A percentile compares a stretch with the other conserved stretches of the same genome.
These are phyloP conservation scores for Yamadazyma mexicana DNA, from an alignment of 1,139 yeast genomes.

Conservation along the genomic window DNA sequence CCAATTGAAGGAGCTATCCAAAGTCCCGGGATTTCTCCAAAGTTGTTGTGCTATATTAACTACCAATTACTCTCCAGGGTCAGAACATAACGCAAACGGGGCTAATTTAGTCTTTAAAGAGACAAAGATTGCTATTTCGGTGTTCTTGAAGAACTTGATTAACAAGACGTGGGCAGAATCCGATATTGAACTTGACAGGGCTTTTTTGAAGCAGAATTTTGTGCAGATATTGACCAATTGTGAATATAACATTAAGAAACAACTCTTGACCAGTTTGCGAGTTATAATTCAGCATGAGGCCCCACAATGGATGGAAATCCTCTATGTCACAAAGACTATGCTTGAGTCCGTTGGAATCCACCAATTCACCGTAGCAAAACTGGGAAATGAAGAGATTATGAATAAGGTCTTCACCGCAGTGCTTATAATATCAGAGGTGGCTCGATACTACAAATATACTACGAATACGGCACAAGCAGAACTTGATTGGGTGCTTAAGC, in stretches of 20 bases:
- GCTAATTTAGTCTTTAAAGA: conserved; percentile 10
- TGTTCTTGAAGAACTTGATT: conserved; percentile 80
- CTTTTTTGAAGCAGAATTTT: conserved; percentile 55
- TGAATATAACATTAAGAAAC: conserved; percentile 54
- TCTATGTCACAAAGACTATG: conserved; percentile 59
- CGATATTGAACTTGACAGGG: conserved; percentile 43
- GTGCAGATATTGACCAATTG: conserved; percentile 42
- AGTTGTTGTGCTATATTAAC: conserved; percentile 70
- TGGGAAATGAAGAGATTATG: conserved; percentile 42
- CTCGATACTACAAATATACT: conserved; percentile 77
- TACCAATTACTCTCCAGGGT: conserved; percentile 15
- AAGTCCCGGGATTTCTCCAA: conserved; percentile 71
- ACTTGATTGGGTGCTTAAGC: conserved; percentile 59
- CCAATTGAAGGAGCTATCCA: conserved; percentile 57
- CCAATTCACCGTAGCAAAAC: conserved; percentile 13
- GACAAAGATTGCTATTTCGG: conserved; percentile 76
- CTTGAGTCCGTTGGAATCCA: conserved; percentile 35
- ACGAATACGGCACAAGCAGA: conserved; percentile 57
- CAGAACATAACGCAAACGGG: neutral
- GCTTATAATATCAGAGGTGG: conserved; percentile 70
- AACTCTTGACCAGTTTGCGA: conserved; percentile 69
- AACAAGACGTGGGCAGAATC: conserved; percentile 69
- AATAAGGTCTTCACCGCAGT: conserved; percentile 74
- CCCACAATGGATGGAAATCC: conserved; percentile 72
- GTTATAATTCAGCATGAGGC: conserved; percentile 68